phyloP scores from a whole-genome alignment of 805 yeast genomes.

The Saccharomycopsis malanga region DNA sequence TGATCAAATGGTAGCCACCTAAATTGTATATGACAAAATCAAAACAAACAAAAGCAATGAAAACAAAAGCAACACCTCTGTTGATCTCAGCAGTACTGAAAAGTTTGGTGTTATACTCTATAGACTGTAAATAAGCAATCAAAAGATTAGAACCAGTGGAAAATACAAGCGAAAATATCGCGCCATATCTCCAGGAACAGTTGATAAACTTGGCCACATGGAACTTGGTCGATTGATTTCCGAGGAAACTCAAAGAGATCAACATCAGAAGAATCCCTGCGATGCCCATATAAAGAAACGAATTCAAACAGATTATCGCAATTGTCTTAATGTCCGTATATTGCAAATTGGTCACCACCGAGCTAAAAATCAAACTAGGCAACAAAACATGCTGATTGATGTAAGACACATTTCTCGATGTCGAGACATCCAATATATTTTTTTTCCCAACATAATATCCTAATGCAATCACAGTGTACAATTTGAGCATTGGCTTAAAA shows the following conservation, averaged over 20 bases:
- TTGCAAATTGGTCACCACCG: constrained; percentile 57
- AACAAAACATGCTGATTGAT: constrained; percentile 59
- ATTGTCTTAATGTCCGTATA: constrained; percentile 62
- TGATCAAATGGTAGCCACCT: constrained; percentile 67
- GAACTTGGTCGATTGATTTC: background rate
- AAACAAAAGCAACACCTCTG: constrained; percentile 75
- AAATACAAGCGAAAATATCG: constrained; percentile 63
- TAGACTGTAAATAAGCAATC: constrained; percentile 69
- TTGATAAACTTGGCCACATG: background rate
- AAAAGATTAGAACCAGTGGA: constrained; percentile 80
- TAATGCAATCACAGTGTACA: constrained; percentile 57
- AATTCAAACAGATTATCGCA: constrained; percentile 53
- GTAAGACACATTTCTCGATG: constrained; percentile 62
- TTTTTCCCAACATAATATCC: constrained; percentile 60
- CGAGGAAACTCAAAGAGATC: background rate
- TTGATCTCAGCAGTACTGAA: constrained; percentile 55
- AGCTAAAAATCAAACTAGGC: constrained; percentile 71
- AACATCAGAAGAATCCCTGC: constrained; percentile 30
- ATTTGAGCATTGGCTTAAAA: constrained; percentile 77
- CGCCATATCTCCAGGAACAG: constrained; percentile 65
- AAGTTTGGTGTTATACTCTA: constrained; percentile 47
- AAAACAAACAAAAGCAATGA: constrained; percentile 65
- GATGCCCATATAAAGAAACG: constrained; percentile 35
- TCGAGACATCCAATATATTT: constrained; percentile 57
- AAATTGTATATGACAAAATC: constrained; percentile 62